A percentile compares a stretch with the other conserved stretches of the same genome.
Evolutionary conservation across 2,329 filamentous ascomycete genomes (phyloP).

Genomic region (Fusarium chuoi): DNA sequence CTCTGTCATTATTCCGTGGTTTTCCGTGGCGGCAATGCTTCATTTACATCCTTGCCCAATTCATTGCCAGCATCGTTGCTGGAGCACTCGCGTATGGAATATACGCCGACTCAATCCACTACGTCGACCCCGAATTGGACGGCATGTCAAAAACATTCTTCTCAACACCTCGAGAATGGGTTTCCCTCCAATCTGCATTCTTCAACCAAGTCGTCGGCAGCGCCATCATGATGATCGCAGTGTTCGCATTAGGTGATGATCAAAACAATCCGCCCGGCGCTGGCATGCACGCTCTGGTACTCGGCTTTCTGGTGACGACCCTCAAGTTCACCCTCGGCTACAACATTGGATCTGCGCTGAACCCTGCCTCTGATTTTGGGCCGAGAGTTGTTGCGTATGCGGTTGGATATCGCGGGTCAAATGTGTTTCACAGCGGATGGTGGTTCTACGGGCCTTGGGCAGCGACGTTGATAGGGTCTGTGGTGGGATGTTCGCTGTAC

Average conservation of each 20-base stretch:
- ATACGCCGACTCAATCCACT: conserved; percentile 19
- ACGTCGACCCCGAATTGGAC: conserved; percentile 46
- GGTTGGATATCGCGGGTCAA: conserved; percentile 43
- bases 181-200: conserved; percentile 43
- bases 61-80: conserved; percentile 5
- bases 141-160: conserved; percentile 48
- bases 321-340: conserved; percentile 52
- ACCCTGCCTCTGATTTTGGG: conserved; percentile 52
- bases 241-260: conserved; percentile 51
- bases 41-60: conserved; percentile 9
- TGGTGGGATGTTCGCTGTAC: conserved; percentile 17
- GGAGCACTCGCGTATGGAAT: conserved; percentile 17
- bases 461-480: conserved; percentile 16
- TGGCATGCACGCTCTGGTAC: conserved; percentile 51
- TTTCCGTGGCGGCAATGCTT: conserved; percentile 50
- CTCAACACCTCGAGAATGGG: conserved; percentile 44
- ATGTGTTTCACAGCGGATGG: conserved; percentile 47
- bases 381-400: conserved; percentile 48
- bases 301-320: conserved; percentile 50
- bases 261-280: conserved; percentile 51
- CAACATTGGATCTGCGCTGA: conserved; percentile 51
- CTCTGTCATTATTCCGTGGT: conserved; percentile 49
- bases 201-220: conserved; percentile 50
- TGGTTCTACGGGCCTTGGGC: conserved; percentile 37
- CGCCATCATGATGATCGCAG: conserved; percentile 50